Base-by-base conservation (phyloP, 306 rosid genomes). In the Gastrolobium bilobum region DNA sequence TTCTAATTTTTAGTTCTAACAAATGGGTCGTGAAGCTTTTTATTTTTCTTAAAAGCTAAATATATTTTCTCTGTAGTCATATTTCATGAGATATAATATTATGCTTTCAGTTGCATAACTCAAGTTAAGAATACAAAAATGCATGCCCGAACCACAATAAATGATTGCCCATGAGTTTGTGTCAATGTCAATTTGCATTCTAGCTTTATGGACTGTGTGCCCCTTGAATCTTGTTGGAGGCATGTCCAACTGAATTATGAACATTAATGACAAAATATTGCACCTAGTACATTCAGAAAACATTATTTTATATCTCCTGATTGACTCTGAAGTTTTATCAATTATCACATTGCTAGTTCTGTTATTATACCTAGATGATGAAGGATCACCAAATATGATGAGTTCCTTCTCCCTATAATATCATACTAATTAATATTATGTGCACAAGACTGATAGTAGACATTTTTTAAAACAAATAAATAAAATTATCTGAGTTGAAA, bases 371-470 rank as follows among this genome's bases (percentile, higher is more conserved):
- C 30, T 46, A 67, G 71, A 47, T 29, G 57, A 33, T 75, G 65
- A 57, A 66, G 14, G 42, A 74, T 51, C 26, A 68, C 42, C 67
- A 82, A 11, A 48, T 59, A 52, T 15, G 68, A 75, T 31, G 43
- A 68, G 64, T 82, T 62, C 42, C 43, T 72, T 48, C 48, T 66
- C 11, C 29, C 50, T 77, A 43, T 30, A 66, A 54, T 59, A 29
- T 20, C 63, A 29, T 33, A 15, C 39, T 13, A n/a, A 62, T 11
- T 43, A 39, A 57, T 64, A 62, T 46, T 30, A 15, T 47, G 46
- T 59, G 37, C 48, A 56, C 57, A 57, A 29, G 60, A 73, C 53
- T 29, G 20, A 67, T 47, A 48, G 31, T 43, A 79, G 79, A 75
- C 9, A 52, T 15, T 29, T 5, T 29, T 3, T 44, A 52, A 60